Base-by-base conservation (phyloP, 1,139 yeast species). In the Fermentozyma sake region DNA sequence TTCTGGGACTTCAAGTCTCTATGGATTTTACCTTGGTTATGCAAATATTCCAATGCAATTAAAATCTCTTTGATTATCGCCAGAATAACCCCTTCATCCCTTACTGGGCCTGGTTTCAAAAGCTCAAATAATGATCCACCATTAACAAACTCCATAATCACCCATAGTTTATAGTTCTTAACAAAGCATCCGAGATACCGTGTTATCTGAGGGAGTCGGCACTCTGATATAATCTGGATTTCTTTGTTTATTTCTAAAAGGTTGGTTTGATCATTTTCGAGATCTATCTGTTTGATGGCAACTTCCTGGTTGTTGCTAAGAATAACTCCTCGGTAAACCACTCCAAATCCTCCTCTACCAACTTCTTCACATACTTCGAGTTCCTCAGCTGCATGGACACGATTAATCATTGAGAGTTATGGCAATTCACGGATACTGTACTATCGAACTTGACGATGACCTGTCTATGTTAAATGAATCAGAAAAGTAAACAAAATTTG, bases 321-420 rank as follows among this genome's bases (percentile, higher is more conserved):
- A 40, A 82, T 76, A 7, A 75, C 50, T 0, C 91, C 96, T 27
- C 80, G 63, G 55, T 80, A 86, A 2, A 86, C 96, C 2, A 80
- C 83, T 0, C 96, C 96, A 52, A 85, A 86, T 4, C 91, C 89
- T 0, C 96, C 96, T 31, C 84, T 62, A 2, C 96, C 96, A 1
- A 86, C 77, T 50, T 84, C 89, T 39, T 81, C 89, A 38, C 70
- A 71, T 4, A 86, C 69, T 26, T 75, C 70, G 14, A 68, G 44
- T 38, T 68, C 70, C 12, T 61, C 69, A 7, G 67, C 57, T 9
- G 60, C 50, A 25, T 39, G 29, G 12, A 62, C 48, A 29, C 68
- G 40, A 13, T 20, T n/a, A 9, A 12, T 12, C 26, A 16, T 17
- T n/a, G n/a, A n/a, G n/a, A n/a, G n/a, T n/a, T n/a, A n/a, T n/a